Evolutionary conservation across 495 filamentous ascomycete species (phyloP), one percentile per base, ranked within the genome.

Genomic region (Lentithecium fluviatile): DNA sequence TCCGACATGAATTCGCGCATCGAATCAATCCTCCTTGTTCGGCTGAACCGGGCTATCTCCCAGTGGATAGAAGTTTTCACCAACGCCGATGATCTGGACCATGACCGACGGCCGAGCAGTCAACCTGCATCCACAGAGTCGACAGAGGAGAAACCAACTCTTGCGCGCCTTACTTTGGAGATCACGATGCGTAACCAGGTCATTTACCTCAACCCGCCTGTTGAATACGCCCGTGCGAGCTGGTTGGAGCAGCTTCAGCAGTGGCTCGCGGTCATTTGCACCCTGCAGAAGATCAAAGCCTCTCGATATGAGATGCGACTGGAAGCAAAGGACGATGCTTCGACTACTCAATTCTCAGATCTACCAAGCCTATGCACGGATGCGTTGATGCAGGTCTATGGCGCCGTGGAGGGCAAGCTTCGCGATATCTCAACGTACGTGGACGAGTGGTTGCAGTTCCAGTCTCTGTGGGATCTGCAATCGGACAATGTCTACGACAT

Each of bases 371-470:
- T 82, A 56, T 97, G 94, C 71, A 88, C 88, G 15, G 79, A 84
- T 34, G 85, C 85, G 37, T 81, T 99, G 15, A 80, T 83, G 32
- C 78, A 85, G 60, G 91, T 95, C 1, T 96, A 97, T 69, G 78
- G 75, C 23, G 84, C 83, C 1, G 79, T 99, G 17, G 92, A 97
- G 69, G 79, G 81, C 36, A 93, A 89, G 73, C 72, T 97, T 13
- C 76, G 79, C 17, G 83, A 85, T 19, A 88, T 97, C 32, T 82
- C 87, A 17, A 76, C 75, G 17, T 99, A 97, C 70, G 88, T 97
- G 11, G 89, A 96, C 69, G 91, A 96, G 75, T 99, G 94, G 94
- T 78, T 97, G 36, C 94, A 96, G 69, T 99, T 97, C 75, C 94
- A 99, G 75, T 96, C 93, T 2, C 81, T 99, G 20, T 99, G 94